Evolutionary conservation across 169 alveolate genomes (phyloP).

Genomic region (Perkinsus chesapeaki): DNA sequence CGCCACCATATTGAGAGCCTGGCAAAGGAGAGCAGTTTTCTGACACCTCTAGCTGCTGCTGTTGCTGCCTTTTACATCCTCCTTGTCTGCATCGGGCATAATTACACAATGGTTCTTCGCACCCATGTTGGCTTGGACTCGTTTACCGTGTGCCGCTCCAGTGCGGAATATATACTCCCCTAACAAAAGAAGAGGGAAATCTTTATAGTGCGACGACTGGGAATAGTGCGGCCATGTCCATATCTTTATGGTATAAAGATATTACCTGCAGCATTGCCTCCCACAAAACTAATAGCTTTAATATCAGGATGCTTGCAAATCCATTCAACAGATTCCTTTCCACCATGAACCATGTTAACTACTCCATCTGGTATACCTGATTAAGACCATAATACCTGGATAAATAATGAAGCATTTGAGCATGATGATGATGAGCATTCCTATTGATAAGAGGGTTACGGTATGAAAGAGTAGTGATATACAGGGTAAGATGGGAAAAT

Average conservation of each 20-base stretch:
- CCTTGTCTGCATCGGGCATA: constrained; percentile 64
- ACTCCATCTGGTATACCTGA: constrained; percentile 64
- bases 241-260: too few relatives aligned
- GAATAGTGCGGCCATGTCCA: too few relatives aligned
- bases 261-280: constrained; percentile 61
- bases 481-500: too few relatives aligned
- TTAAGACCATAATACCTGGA: too few relatives aligned
- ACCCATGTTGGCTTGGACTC: constrained; percentile 69
- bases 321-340: constrained; percentile 61
- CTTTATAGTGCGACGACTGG: too few relatives aligned
- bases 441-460: too few relatives aligned
- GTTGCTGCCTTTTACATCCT: not conserved
- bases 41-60: too few relatives aligned
- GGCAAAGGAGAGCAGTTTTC: constrained; percentile 51
- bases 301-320: constrained; percentile 63
- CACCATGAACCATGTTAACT: constrained; percentile 65
- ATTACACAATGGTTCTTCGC: constrained; percentile 74
- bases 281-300: constrained; percentile 68
- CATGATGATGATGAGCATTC: too few relatives aligned
- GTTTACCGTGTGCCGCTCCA: constrained; percentile 58
- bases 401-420: too few relatives aligned
- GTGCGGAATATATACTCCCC: constrained; percentile 62
- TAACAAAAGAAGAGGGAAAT: not conserved
- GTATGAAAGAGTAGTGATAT: too few relatives aligned
- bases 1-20: constrained; percentile 50